Evolutionary conservation across 768 basidiomycete genomes (phyloP), one percentile per base, ranked within the genome.

Genomic region (Agaricus subrufescens): DNA sequence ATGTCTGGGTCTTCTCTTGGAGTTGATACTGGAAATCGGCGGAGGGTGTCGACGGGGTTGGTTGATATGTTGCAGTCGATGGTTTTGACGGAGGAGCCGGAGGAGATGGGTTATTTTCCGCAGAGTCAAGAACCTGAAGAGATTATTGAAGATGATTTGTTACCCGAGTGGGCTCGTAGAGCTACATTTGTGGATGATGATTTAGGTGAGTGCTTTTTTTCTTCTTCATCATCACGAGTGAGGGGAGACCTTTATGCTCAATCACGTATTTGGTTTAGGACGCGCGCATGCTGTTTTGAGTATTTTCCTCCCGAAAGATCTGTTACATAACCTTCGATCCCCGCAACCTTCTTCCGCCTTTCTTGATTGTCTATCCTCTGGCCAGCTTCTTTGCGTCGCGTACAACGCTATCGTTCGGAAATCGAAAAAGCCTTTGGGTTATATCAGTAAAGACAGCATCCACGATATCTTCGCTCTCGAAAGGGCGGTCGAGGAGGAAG

Each of bases 351-450:
- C 76, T 66, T 50, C 73, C 55, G 65, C 66, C 0, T 78, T 91
- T 61, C 74, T 90, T 2, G 67, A 71, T 2, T 76, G 75, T 3
- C 73, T 91, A 6, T 79, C 87, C 1, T 91, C 87, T 3, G 93
- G 94, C 0, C 88, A 92, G 63, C 69, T 91, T 8, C 79, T 95
- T 11, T 95, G 93, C 62, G 67, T 76, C 2, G 86, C 89, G 0
- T 94, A 93, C 72, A 96, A 95, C 67, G 69, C 80, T 10, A 87
- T 83, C 29, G 87, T 95, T 0, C 82, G 94, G 26, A 81, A 83
- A 57, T 93, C 91, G 7, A 83, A 82, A 46, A 83, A 87, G 60
- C 90, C 91, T 0, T 96, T 92, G 91, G 94, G 93, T 0, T 95
- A 86, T 69, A 87, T 95, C 55, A 88, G 80, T 58, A 71, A 77